Evolutionary conservation across 164 flowering plant species (phyloP), one percentile per base, ranked within the genome.

Genomic region (Kingdonia uniflora): DNA sequence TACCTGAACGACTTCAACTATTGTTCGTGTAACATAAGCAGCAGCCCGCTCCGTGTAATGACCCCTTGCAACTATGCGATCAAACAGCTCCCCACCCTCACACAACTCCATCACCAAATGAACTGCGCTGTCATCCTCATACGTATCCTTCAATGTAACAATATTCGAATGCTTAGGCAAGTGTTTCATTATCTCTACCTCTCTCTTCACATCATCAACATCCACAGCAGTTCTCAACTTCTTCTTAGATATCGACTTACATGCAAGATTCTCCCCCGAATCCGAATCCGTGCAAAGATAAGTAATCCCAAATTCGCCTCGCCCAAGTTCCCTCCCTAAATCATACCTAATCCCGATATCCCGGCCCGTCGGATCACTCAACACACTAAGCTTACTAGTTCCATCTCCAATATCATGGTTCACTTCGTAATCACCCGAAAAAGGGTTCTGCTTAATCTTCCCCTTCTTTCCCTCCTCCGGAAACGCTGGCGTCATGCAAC

Each of bases 41-140:
- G 94, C 96, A 1, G 96, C 94, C n/a, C 96, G 71, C 61, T 87
- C 96, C 0, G 87, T 87, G 69, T 87, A 87, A 63, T 84, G 94
- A 0, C 95, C 95, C 42, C 95, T 69, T 0, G 95, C 82, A 15
- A 84, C 91, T 49, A 86, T 86, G 63, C 96, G 73, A 71, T 87
- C 96, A 25, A 87, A 87, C 71, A 87, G 59, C 44, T 87, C 96
- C 14, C 96, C 96, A 1, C 96, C 96, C 48, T 87, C 96, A 49
- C 96, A 87, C 58, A 87, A 57, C 69, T 87, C 96, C 96, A 87
- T 87, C 5, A 87, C 96, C 40, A 87, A 65, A 70, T 87, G 96
- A n/a, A 87, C 96, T 0, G 80, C 96, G 58, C 63, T 55, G 42
- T 80, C 94, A 55, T 87, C 96, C 74, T 87, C 96, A 51, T 78